Evolutionary conservation across 441 rosid genomes (phyloP), one percentile per base, ranked within the genome.

Genomic region (Francoa sonchifolia): DNA sequence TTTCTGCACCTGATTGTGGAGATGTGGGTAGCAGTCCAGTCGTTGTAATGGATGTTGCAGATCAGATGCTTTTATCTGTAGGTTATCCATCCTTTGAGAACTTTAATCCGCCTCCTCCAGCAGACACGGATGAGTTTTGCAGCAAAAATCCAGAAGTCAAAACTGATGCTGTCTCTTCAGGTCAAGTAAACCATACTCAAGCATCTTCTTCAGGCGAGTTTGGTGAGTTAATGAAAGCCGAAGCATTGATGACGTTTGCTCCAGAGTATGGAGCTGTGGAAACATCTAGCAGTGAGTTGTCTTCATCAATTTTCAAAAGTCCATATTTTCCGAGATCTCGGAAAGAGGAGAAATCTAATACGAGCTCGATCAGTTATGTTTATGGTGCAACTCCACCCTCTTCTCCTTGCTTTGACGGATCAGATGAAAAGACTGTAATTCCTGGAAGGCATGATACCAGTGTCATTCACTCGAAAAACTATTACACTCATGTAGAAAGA

Each of bases 261-360:
- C 78, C 80, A 8, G 99, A 93, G 65, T 93, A 84, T 76, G 97
- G 95, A 45, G 97, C 97, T 14, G 95, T 93, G 47, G 96, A 88
- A 73, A 63, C 90, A 54, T 72, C 79, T 36, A 29, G 67, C 39
- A 74, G 80, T 53, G 95, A 82, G 57, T 21, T 68, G 43, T 74
- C 81, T 32, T 73, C 76, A 4, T 68, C 86, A 20, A 61, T 76
- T 67, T 76, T 84, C 68, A 82, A 65, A 68, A 82, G 68, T 52
- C 95, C 99, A 42, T 93, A 93, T 69, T 63, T 67, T 45, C 99
- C 99, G 34, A 73, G 77, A 54, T 82, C 95, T 50, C 69, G 65
- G 43, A 73, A 59, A 52, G 66, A 57, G 47, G 94, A 77, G 68
- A 74, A 76, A 54, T 72, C 88, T 44, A 82, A 60, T 74, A 77